Evolutionary conservation across 441 rosid species (phyloP), one percentile per base, ranked within the genome.

Genomic region (Populus hybrid): DNA sequence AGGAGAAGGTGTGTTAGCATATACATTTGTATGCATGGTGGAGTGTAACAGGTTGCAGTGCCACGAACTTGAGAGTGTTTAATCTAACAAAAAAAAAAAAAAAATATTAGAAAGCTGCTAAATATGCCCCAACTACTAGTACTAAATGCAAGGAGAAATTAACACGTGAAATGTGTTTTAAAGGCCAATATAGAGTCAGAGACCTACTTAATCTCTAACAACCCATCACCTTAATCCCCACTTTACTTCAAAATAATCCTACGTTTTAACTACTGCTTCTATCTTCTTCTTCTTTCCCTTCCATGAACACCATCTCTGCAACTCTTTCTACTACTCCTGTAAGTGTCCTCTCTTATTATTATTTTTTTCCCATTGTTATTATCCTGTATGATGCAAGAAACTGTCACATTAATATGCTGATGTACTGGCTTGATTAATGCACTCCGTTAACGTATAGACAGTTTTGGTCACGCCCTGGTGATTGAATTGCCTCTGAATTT

Each of bases 131-230:
- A 75, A 66, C 76, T 2, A 67, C 72, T 30, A 50, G 8, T 46
- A 35, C 78, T 64, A n/a, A 67, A 32, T 20, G n/a, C 16, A 21
- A 50, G 20, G 72, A 46, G 38, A 21, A 30, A 11, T 28, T 14
- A 67, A 75, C 78, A 75, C 72, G 78, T 75, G 5, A 28, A 8
- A 16, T 5, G 6, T 38, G 16, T 24, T 18, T 32, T n/a, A 4
- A n/a, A 50, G 78, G 72, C 71, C 8, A 50, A 32, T 23, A 38
- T 30, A 46, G 10, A 65, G 77, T 74, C 61, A 73, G 68, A 64
- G 54, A 14, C 36, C 69, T 74, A 12, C 59, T 74, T 64, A 74
- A 75, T 75, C 77, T 75, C 71, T 66, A 75, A 40, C 70, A 66
- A 38, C 36, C 28, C 20, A 6, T n/a, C 21, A 18, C n/a, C 71